These are phyloP conservation scores for Sugiyamaella mastotermitis DNA, from an alignment of 805 yeast species.

Conservation along the genomic window DNA sequence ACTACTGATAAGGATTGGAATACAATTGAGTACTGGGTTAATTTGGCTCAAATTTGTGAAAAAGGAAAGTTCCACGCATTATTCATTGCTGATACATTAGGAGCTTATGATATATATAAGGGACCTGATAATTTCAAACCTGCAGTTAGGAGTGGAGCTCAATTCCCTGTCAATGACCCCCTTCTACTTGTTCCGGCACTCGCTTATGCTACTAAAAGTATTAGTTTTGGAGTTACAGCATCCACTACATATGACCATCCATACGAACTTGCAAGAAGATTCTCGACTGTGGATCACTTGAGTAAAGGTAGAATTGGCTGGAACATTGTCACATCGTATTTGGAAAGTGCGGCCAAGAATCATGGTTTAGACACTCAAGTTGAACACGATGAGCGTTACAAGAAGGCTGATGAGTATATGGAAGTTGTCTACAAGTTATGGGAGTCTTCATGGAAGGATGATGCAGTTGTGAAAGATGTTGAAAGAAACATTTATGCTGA, in stretches of 20 bases:
- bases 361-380: conserved; percentile 34
- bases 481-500: conserved; percentile 19
- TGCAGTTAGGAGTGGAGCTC: conserved; percentile 31
- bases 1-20: conserved; percentile 15
- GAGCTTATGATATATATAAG: conserved; percentile 36
- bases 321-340: conserved; percentile 42
- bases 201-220: conserved; percentile 39
- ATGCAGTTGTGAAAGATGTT: conserved; percentile 31
- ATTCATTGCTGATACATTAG: conserved; percentile 38
- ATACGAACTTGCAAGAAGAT: conserved; percentile 36
- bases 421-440: conserved; percentile 37
- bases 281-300: conserved; percentile 41
- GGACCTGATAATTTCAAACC: conserved; percentile 35
- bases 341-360: conserved; percentile 39
- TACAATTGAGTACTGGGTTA: conserved; percentile 33
- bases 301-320: conserved; percentile 42
- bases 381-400: conserved; percentile 38
- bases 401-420: conserved; percentile 36
- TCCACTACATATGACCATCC: conserved; percentile 41
- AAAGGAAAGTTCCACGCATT: conserved; percentile 34
- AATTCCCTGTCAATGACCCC: conserved; percentile 37
- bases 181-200: conserved; percentile 35
- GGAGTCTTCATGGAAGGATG: conserved; percentile 41
- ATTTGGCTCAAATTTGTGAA: conserved; percentile 34
- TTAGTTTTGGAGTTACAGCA: conserved; percentile 39